Evolutionary conservation across 345 rosid species (phyloP).

Genomic region (Turnera subulata): DNA sequence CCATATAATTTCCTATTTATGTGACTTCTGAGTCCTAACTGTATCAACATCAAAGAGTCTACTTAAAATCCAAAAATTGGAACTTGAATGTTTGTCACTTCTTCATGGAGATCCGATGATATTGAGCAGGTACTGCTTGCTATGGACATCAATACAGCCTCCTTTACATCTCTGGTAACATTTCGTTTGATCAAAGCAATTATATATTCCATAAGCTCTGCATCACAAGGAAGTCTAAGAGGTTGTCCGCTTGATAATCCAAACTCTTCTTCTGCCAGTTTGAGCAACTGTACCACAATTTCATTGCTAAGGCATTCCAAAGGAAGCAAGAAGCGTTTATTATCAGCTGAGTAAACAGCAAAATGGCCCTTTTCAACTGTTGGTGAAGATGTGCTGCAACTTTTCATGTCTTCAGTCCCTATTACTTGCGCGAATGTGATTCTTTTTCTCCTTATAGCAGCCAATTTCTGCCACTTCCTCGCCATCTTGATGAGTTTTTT

Average conservation of each 20-base stretch:
- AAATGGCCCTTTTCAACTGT: constrained; percentile 11
- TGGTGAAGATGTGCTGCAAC: not conserved
- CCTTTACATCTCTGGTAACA: not conserved
- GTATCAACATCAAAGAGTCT: too few species aligned
- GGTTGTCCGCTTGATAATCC: not conserved
- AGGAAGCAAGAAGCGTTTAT: not conserved
- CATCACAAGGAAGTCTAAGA: constrained; percentile 4
- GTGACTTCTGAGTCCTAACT: too few species aligned
- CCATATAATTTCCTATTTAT: too few species aligned
- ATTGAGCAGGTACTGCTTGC: not conserved
- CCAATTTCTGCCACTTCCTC: constrained; percentile 13
- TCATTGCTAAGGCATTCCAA: constrained; percentile 2
- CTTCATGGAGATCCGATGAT: not conserved
- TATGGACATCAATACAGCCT: not conserved
- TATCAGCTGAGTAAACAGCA: constrained; percentile 9
- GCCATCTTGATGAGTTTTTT: constrained; percentile 9
- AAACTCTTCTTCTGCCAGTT: constrained; percentile 3
- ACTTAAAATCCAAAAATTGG: constrained; percentile 4
- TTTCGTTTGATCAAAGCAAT: constrained; percentile 3
- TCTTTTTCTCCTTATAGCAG: not conserved
- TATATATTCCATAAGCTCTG: constrained; percentile 2
- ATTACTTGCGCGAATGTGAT: not conserved
- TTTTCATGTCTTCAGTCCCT: not conserved
- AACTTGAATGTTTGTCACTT: not conserved
- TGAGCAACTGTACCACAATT: not conserved